Evolutionary conservation across 176 grass and related monocot genomes (phyloP), one percentile per base, ranked within the genome.

Genomic region (Eleusine coracana): DNA sequence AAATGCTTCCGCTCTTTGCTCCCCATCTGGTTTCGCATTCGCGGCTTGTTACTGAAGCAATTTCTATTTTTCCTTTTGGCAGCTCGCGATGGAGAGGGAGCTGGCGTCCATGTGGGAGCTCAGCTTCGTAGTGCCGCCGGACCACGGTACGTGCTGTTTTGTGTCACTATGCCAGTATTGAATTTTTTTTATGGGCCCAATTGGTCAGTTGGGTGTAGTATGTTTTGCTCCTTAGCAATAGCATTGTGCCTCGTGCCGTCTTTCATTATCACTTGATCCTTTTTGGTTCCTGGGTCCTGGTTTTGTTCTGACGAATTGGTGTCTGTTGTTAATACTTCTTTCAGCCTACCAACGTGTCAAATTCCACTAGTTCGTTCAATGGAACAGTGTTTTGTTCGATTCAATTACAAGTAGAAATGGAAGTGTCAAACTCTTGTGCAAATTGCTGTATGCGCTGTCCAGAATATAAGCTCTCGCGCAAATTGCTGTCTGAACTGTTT

Each of bases 81-180:
- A 99, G 96, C 85, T 99, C 37, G 87, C 93, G 6, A 93, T 99
- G 96, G 93, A 95, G 75, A 87, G 93, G 86, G 96, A 99, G 77
- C 90, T 92, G 75, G 96, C 96, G 66, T 96, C 91, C 81, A 90
- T 93, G 93, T 99, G 96, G 96, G 89, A 92, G 85, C 93, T 99
- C 85, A 96, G 96, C 87, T 96, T 99, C 84, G 96, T 99, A 68
- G 96, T 99, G 13, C 89, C 96, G 36, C 89, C 93, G 6, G 85
- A 99, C 74, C 96, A 96, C 63, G 96, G 96, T 98, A 88, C 23
- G 66, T 41, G 60, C 60, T 29, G 60, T 25, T 59, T 7, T 27
- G n/a, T 61, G 7, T 10, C 21, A 61, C n/a, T 56, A 21, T 54
- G 51, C 6, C 44, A 46, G n/a, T 61, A 27, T 4, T 61, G 58